Conservation (phyloP, 331 rosid species). For the Malus hybrid region DNA sequence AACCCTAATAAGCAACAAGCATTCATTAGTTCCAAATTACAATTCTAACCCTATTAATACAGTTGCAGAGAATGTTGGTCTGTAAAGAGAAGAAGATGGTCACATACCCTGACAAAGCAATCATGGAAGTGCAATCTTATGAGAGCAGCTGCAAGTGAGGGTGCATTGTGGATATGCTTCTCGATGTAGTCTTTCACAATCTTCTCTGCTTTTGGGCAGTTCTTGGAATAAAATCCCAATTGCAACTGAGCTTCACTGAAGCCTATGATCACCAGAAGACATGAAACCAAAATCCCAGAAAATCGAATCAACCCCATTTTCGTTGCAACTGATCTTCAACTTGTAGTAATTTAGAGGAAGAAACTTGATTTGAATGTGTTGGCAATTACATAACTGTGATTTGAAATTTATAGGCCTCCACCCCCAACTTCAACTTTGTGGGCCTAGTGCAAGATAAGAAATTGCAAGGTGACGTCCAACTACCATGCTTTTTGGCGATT, state of each 20-base stretch:
- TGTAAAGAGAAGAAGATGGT: not conserved
- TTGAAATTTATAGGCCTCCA: slow-evolving; percentile 16
- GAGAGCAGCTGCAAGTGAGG: slow-evolving; percentile 81
- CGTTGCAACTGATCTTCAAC: not conserved
- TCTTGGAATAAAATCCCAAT: slow-evolving; percentile 46
- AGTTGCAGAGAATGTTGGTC: not conserved
- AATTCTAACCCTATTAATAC: not conserved
- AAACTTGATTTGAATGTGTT: not conserved
- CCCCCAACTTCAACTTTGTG: not conserved
- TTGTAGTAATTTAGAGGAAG: not conserved
- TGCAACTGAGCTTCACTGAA: slow-evolving; percentile 52
- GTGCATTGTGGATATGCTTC: slow-evolving; percentile 57
- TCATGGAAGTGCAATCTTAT: slow-evolving; percentile 87
- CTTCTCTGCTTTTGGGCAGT: slow-evolving; percentile 57
- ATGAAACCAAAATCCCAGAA: slow-evolving; percentile 19
- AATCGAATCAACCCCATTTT: slow-evolving; percentile 34
- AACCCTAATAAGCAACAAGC: slow-evolving; percentile 47
- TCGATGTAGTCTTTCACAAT: slow-evolving; percentile 46
- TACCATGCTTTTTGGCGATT: not conserved
- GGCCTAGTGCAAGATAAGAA: slow-evolving; percentile 10
- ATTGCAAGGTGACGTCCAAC: not conserved
- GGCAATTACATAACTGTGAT: not conserved
- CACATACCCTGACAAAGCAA: slow-evolving; percentile 67
- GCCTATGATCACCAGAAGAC: slow-evolving; percentile 39
- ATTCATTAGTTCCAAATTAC: not conserved